Percentiles rank a stretch among this genome's conserved stretches.
Evolutionary conservation across 1,139 yeast genomes (phyloP).

Genomic region (Sugiyamaella paludigena): DNA sequence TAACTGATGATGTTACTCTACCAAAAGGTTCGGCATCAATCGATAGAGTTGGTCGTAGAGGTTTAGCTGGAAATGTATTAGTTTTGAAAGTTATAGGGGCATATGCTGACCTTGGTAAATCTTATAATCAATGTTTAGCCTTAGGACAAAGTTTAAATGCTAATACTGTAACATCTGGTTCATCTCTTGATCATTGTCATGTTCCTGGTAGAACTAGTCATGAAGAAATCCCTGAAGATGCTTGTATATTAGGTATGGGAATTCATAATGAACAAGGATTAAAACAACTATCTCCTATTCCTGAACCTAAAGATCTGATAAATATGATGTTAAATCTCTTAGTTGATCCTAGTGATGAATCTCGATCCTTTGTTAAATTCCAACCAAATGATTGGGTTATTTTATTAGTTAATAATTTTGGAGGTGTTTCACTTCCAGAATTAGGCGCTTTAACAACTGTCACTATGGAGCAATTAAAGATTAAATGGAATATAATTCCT

Average conservation of each 20-base stretch:
- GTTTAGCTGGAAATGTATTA: conserved; percentile 47
- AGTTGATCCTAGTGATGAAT: conserved; percentile 39
- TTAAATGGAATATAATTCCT: conserved; percentile 41
- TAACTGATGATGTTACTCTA: conserved; percentile 16
- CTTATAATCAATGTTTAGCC: conserved; percentile 38
- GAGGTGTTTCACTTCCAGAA: conserved; percentile 50
- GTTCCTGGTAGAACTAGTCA: conserved; percentile 46
- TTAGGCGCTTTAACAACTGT: conserved; percentile 39
- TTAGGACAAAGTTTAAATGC: conserved; percentile 41
- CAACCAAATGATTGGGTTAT: conserved; percentile 38
- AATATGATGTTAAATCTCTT: conserved; percentile 38
- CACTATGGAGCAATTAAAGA: conserved; percentile 39
- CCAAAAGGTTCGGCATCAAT: conserved; percentile 12
- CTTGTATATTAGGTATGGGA: conserved; percentile 47
- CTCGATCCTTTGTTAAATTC: conserved; percentile 45
- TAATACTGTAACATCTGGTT: conserved; percentile 45
- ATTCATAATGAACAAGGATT: conserved; percentile 55
- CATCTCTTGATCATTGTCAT: conserved; percentile 51
- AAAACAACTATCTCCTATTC: conserved; percentile 34
- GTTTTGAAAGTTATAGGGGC: conserved; percentile 46
- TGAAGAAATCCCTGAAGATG: conserved; percentile 25
- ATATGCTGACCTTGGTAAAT: conserved; percentile 39
- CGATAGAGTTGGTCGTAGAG: conserved; percentile 44
- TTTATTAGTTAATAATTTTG: conserved; percentile 49
- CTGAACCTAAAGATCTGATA: conserved; percentile 44